phyloP scores from a whole-genome alignment of 1,284 basidiomycete species.

The Sanguinoderma infundibulare region DNA sequence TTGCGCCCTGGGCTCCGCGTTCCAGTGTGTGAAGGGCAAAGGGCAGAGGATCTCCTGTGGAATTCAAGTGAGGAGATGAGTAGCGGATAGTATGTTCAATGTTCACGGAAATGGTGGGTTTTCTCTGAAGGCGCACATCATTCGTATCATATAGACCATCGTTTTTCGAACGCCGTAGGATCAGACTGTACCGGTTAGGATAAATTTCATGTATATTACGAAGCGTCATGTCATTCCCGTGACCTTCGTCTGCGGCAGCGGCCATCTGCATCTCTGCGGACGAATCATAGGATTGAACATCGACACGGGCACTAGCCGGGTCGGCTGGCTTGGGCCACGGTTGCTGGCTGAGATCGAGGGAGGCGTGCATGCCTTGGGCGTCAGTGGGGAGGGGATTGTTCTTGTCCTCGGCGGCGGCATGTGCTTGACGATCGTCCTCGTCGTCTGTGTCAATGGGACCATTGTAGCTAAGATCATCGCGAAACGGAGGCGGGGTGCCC shows the following conservation, averaged over 20 bases:
- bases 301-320: not conserved
- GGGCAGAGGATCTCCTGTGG: no score
- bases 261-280: not conserved
- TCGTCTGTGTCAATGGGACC: constrained; percentile 6
- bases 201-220: no score
- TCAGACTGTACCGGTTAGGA: no score
- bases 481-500: not conserved
- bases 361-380: constrained; percentile 8
- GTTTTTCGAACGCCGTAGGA: no score
- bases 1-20: no score
- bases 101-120: no score
- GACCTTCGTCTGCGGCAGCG: not conserved
- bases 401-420: not conserved
- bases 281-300: not conserved
- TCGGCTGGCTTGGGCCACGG: constrained; percentile 6
- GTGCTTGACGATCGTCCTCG: not conserved
- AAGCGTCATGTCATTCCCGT: not conserved
- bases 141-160: no score
- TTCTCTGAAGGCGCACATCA: no score
- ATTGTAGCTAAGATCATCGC: constrained; percentile 3
- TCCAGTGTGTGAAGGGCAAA: no score
- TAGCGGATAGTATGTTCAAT: no score
- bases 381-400: not conserved
- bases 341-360: constrained; percentile 1
- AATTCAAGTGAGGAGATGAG: no score